Conservation (phyloP, 192 early-diverging fungal genomes). For the Pilobolus umbonatus region DNA sequence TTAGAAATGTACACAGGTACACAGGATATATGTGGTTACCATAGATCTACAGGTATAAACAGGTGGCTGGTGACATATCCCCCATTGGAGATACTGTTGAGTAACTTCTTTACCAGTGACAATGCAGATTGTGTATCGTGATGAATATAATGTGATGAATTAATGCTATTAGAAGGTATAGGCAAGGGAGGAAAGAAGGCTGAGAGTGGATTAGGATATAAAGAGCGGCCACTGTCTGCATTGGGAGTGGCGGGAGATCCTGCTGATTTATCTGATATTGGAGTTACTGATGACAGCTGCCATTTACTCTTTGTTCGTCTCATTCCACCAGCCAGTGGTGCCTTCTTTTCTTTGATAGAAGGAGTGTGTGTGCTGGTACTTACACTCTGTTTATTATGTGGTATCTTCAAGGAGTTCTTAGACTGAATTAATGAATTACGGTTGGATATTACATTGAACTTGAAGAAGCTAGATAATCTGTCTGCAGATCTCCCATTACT, state of each 20-base stretch:
- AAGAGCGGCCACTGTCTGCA: too few relatives aligned
- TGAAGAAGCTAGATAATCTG: too few relatives aligned
- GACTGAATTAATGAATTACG: too few relatives aligned
- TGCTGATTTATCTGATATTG: background rate
- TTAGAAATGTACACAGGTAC: too few relatives aligned
- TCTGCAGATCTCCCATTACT: too few relatives aligned
- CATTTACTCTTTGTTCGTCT: background rate
- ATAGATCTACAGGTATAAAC: slow-evolving; percentile 6
- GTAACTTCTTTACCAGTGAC: background rate
- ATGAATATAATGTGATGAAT: background rate
- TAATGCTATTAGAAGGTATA: too few relatives aligned
- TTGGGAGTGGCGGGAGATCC: too few relatives aligned
- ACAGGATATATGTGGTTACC: background rate
- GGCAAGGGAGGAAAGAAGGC: too few relatives aligned
- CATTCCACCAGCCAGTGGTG: background rate
- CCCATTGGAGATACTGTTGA: background rate
- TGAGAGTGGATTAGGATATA: too few relatives aligned
- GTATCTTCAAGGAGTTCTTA: background rate
- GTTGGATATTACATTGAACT: too few relatives aligned
- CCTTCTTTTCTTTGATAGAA: background rate
- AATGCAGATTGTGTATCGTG: background rate
- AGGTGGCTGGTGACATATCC: slow-evolving; percentile 1
- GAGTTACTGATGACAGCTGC: background rate
- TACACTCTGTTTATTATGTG: background rate
- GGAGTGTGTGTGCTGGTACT: background rate